These are phyloP conservation scores for Fusarium sp. DNA, from an alignment of 2,329 filamentous ascomycete genomes.

Conservation along the genomic window DNA sequence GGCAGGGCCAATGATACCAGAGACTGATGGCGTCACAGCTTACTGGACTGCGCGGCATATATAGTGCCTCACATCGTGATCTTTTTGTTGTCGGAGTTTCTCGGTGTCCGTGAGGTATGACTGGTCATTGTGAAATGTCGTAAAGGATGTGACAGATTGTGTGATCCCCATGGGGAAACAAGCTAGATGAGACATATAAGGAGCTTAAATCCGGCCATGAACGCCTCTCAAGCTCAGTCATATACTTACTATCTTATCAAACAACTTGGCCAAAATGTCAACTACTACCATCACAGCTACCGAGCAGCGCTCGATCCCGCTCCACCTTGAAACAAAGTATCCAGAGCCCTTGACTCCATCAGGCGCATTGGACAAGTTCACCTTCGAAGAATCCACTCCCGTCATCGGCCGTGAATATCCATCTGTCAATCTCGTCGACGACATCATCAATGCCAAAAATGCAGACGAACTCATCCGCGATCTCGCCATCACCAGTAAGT, in stretches of 20 bases:
- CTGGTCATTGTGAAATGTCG: neutral
- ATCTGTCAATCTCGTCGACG: constrained; percentile 61
- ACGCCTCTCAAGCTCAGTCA: rapidly evolving
- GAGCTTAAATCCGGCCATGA: neutral
- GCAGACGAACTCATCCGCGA: constrained; percentile 68
- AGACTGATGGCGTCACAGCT: neutral
- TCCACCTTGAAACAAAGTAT: constrained; percentile 3
- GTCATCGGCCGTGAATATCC: constrained; percentile 67
- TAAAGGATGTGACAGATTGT: constrained; percentile 10
- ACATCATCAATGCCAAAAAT: constrained; percentile 58
- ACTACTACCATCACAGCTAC: constrained; percentile 1
- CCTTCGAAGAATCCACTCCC: constrained; percentile 54
- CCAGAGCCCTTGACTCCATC: constrained; percentile 5
- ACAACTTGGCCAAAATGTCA: neutral
- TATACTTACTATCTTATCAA: too few species aligned
- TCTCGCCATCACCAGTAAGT: constrained; percentile 68
- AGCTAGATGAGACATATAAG: neutral
- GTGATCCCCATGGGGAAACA: neutral
- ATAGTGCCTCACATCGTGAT: neutral
- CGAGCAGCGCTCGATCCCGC: constrained; percentile 13
- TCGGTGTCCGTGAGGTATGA: neutral
- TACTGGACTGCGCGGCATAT: neutral
- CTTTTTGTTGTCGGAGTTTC: neutral
- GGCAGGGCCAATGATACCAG: neutral
- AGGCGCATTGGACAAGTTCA: constrained; percentile 28